phyloP scores from a whole-genome alignment of 768 basidiomycete species.

The Tephrocybe sp. region DNA sequence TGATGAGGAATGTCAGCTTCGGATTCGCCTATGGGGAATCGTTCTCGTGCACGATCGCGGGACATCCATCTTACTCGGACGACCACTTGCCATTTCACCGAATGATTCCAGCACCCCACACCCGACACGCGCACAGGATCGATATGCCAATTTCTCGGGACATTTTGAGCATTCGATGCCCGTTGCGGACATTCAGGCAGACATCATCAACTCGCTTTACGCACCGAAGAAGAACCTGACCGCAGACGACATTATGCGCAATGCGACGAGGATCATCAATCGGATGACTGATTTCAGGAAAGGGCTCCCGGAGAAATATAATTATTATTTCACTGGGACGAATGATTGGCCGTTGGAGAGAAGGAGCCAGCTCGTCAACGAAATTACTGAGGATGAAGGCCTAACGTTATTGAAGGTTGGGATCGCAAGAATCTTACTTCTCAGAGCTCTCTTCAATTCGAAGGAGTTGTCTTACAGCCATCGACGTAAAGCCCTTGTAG shows the following conservation, averaged over 20 bases:
- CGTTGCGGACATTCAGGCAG: slow-evolving; percentile 82
- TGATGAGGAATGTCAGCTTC: slow-evolving; percentile 73
- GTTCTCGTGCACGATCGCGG: slow-evolving; percentile 87
- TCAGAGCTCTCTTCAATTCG: slow-evolving; percentile 78
- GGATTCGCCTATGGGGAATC: slow-evolving; percentile 83
- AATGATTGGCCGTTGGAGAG: slow-evolving; percentile 71
- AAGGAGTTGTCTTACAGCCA: slow-evolving; percentile 68
- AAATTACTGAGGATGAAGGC: slow-evolving; percentile 79
- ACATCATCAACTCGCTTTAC: slow-evolving; percentile 86
- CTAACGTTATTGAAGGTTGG: slow-evolving; percentile 82
- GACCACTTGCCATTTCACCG: slow-evolving; percentile 80
- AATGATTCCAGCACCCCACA: slow-evolving; percentile 82
- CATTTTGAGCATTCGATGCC: slow-evolving; percentile 78
- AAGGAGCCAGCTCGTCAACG: slow-evolving; percentile 64
- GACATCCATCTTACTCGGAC: slow-evolving; percentile 83
- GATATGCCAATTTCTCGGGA: slow-evolving; percentile 57
- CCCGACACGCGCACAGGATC: slow-evolving; percentile 51
- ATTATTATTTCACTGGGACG: slow-evolving; percentile 76
- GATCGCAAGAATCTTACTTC: slow-evolving; percentile 74
- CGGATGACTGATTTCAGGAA: slow-evolving; percentile 71
- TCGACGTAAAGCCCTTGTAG: slow-evolving; percentile 70
- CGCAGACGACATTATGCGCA: slow-evolving; percentile 69
- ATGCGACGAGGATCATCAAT: slow-evolving; percentile 78
- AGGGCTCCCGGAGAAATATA: slow-evolving; percentile 70
- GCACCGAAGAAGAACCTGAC: slow-evolving; percentile 70